Conservation (phyloP, 805 yeast genomes). For the Millerago galiae region DNA sequence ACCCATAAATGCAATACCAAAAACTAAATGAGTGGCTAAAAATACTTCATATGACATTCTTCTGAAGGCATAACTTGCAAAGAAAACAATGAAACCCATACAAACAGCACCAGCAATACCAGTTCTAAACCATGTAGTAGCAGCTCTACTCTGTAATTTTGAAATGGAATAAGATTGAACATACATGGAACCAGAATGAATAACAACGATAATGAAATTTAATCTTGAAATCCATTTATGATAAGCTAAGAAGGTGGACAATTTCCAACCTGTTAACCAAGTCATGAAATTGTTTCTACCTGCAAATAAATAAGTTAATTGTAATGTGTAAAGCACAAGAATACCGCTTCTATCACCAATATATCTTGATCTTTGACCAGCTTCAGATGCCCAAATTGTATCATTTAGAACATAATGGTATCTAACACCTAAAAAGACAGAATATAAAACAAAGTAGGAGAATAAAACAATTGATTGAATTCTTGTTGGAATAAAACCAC, state of each 20-base stretch:
- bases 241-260: constrained; percentile 52
- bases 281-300: constrained; percentile 68
- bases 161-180: constrained; percentile 16
- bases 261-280: constrained; percentile 58
- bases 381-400: constrained; percentile 15
- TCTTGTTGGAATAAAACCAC: constrained; percentile 23
- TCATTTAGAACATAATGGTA: constrained; percentile 13
- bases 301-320: constrained; percentile 53
- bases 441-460: constrained; percentile 25
- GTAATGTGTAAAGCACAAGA: constrained; percentile 32
- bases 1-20: constrained; percentile 46
- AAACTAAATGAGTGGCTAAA: constrained; percentile 45
- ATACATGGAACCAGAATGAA: constrained; percentile 20
- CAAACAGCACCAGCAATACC: constrained; percentile 17
- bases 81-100: constrained; percentile 7
- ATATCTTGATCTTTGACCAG: constrained; percentile 20
- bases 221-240: constrained; percentile 62
- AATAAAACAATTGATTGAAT: constrained; percentile 25
- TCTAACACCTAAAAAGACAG: constrained; percentile 14
- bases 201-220: constrained; percentile 23
- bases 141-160: constrained; percentile 8
- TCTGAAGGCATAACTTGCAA: constrained; percentile 39
- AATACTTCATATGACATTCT: constrained; percentile 54
- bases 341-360: constrained; percentile 24
- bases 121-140: constrained; percentile 14